A percentile compares a stretch with the other conserved stretches of the same genome.
Evolutionary conservation across 768 basidiomycete genomes (phyloP).

Genomic region (Leccinellum albellum): DNA sequence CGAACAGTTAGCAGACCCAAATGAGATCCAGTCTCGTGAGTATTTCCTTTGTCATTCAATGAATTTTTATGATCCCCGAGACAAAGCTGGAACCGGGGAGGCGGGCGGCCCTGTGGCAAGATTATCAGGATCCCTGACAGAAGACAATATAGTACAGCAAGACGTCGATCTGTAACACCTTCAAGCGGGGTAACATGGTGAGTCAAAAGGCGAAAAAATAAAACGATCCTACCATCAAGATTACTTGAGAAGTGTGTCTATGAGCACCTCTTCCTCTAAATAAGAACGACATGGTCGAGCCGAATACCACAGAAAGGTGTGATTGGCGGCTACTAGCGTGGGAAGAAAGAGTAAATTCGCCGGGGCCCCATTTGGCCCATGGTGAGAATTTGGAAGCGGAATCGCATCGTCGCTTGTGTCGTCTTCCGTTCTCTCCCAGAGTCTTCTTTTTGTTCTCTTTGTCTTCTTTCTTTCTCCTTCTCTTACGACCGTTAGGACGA

Average conservation of each 20-base stretch:
- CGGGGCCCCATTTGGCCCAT: conserved; percentile 7
- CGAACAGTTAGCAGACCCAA: no score
- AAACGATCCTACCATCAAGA: background rate
- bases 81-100: no score
- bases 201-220: background rate
- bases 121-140: background rate
- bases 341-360: conserved; percentile 23
- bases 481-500: conserved; percentile 28
- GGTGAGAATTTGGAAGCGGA: conserved; percentile 16
- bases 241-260: no score
- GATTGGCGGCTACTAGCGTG: conserved; percentile 17
- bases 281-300: no score
- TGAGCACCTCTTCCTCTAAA: no score
- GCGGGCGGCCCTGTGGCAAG: no score
- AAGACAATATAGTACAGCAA: no score
- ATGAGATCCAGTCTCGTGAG: no score
- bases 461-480: conserved; percentile 11
- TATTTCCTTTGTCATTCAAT: no score
- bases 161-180: no score
- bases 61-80: no score
- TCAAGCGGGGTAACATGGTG: background rate
- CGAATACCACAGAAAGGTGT: no score
- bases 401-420: conserved; percentile 12
- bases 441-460: conserved; percentile 7
- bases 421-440: conserved; percentile 7